Percentiles rank a stretch among this genome's conserved stretches.
Evolutionary conservation across 1,284 basidiomycete species (phyloP).

Genomic region (Ganoderma sinense): DNA sequence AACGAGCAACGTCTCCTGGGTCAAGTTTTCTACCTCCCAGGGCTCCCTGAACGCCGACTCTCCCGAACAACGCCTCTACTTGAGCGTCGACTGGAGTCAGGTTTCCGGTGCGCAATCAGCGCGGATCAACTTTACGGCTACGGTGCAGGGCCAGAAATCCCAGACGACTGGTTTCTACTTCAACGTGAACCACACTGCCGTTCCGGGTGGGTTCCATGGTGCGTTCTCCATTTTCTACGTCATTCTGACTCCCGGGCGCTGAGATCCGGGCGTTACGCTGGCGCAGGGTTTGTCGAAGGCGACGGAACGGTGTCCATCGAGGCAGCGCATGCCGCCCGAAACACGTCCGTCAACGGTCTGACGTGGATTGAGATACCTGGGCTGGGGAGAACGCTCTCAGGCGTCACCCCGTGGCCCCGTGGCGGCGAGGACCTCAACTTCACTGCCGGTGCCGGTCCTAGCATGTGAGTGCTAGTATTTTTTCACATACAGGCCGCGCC

Average conservation of each 20-base stretch:
- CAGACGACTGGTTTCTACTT: constrained; percentile 45
- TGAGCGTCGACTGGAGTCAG: constrained; percentile 69
- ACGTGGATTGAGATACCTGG: constrained; percentile 67
- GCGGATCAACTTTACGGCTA: constrained; percentile 56
- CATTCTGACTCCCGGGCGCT: no score
- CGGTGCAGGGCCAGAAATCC: constrained; percentile 46
- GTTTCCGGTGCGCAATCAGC: constrained; percentile 53
- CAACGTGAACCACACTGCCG: constrained; percentile 43
- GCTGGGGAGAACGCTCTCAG: constrained; percentile 65
- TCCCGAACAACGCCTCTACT: constrained; percentile 63
- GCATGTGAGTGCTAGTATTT: constrained; percentile 61
- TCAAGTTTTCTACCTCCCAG: constrained; percentile 52
- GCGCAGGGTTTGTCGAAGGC: constrained; percentile 73
- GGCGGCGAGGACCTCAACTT: constrained; percentile 61
- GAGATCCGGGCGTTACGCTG: no score
- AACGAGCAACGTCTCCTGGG: constrained; percentile 59
- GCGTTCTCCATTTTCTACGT: no score
- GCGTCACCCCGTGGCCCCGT: constrained; percentile 67
- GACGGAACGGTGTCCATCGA: constrained; percentile 72
- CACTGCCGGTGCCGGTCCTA: constrained; percentile 66
- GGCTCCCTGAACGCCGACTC: constrained; percentile 58
- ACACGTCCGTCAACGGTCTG: constrained; percentile 58
- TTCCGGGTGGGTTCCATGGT: constrained; percentile 58
- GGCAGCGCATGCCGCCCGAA: constrained; percentile 62
- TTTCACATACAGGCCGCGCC: no score